Conservation (phyloP, 768 basidiomycete genomes). For the Rhodotorula diobovata region DNA sequence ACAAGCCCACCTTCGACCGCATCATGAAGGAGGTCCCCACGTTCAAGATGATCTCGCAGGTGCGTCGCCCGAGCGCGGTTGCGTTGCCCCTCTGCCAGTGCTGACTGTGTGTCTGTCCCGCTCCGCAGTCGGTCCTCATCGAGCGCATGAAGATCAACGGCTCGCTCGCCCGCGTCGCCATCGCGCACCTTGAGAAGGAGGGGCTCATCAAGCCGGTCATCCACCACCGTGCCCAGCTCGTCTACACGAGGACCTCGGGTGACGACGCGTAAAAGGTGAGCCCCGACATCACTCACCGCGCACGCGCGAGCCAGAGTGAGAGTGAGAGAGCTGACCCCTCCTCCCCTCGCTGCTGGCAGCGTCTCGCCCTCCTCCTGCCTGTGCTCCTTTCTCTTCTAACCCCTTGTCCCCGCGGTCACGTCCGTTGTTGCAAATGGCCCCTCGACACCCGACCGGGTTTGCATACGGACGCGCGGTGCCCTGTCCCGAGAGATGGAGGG, state of each 20-base stretch:
- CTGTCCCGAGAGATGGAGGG: too few relatives aligned
- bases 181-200: conserved; percentile 87
- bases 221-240: conserved; percentile 86
- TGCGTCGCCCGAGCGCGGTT: conserved; percentile 47
- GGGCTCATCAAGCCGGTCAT: conserved; percentile 92
- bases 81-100: background rate
- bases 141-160: conserved; percentile 98
- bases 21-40: conserved; percentile 97
- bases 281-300: too few relatives aligned
- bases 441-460: too few relatives aligned
- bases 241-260: conserved; percentile 60
- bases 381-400: too few relatives aligned
- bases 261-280: conserved; percentile 28
- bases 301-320: too few relatives aligned
- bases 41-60: conserved; percentile 97
- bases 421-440: too few relatives aligned
- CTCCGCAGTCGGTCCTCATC: conserved; percentile 93
- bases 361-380: too few relatives aligned
- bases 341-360: too few relatives aligned
- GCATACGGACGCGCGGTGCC: too few relatives aligned
- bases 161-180: conserved; percentile 69
- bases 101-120: conserved; percentile 53
- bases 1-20: conserved; percentile 62
- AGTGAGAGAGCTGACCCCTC: too few relatives aligned
- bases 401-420: too few relatives aligned